phyloP scores from a whole-genome alignment of 129 eudicot genomes.

The Centella asiatica region DNA sequence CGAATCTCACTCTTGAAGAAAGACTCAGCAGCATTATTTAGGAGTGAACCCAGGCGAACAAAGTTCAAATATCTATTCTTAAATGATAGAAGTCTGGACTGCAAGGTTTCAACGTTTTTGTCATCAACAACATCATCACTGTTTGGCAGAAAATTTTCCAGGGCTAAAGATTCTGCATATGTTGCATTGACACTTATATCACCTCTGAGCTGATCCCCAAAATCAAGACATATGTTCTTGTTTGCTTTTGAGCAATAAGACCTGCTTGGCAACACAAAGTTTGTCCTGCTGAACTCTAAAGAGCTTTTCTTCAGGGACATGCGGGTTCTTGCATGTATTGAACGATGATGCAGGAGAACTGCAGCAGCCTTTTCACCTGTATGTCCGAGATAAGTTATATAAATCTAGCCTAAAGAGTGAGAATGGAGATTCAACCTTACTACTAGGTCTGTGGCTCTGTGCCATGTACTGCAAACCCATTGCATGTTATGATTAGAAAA shows the following conservation, averaged over 20 bases:
- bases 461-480: neutral
- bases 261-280: constrained; percentile 16
- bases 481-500: no score
- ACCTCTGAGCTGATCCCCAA: constrained; percentile 19
- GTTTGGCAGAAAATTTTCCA: constrained; percentile 21
- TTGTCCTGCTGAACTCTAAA: constrained; percentile 17
- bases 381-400: constrained; percentile 4
- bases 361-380: constrained; percentile 27
- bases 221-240: constrained; percentile 8
- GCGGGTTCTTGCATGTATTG: constrained; percentile 8
- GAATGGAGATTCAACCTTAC: no score
- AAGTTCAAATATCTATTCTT: constrained; percentile 64
- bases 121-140: constrained; percentile 20
- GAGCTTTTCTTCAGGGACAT: constrained; percentile 20
- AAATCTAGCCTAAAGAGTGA: neutral
- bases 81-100: constrained; percentile 33
- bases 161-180: constrained; percentile 41
- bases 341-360: constrained; percentile 8
- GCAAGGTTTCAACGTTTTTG: constrained; percentile 20
- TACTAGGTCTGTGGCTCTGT: neutral
- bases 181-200: constrained; percentile 34
- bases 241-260: constrained; percentile 13
- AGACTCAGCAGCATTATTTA: constrained; percentile 64
- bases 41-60: constrained; percentile 56
- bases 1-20: constrained; percentile 95